Evolutionary conservation across 1,139 yeast species (phyloP).

Genomic region (Zygosaccharomyces pseudobailii): DNA sequence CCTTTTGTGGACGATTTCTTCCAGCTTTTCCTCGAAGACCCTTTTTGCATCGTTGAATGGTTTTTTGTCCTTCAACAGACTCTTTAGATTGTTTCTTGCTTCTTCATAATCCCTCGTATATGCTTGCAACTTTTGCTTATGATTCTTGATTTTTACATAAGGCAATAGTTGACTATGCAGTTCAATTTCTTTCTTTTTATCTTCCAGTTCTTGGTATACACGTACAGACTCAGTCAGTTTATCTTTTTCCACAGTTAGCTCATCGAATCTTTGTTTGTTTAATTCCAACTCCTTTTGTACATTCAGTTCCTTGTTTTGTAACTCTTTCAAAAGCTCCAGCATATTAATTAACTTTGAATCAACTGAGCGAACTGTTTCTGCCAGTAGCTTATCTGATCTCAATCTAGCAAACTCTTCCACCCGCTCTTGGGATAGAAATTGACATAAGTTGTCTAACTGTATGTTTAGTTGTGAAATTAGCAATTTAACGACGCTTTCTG

Average conservation of each 20-base stretch:
- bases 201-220: constrained; percentile 33
- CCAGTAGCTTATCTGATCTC: constrained; percentile 66
- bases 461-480: constrained; percentile 55
- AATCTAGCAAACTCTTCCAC: constrained; percentile 89
- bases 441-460: constrained; percentile 88
- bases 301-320: constrained; percentile 50
- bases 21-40: constrained; percentile 27
- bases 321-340: constrained; percentile 49
- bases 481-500: constrained; percentile 45
- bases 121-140: constrained; percentile 41
- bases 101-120: constrained; percentile 43
- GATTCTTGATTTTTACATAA: constrained; percentile 55
- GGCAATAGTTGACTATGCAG: constrained; percentile 53
- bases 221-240: constrained; percentile 40
- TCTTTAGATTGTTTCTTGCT: constrained; percentile 22
- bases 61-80: constrained; percentile 20
- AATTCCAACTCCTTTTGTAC: constrained; percentile 29
- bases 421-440: constrained; percentile 90
- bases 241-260: constrained; percentile 35
- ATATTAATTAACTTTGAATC: constrained; percentile 46
- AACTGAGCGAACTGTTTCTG: constrained; percentile 79
- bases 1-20: constrained; percentile 11
- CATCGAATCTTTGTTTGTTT: constrained; percentile 27
- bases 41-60: constrained; percentile 20
- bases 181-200: constrained; percentile 41